Percentiles rank a stretch among this genome's conserved stretches.
Evolutionary conservation across 2,329 filamentous ascomycete genomes (phyloP).

Genomic region (Nectriaceae sp.): DNA sequence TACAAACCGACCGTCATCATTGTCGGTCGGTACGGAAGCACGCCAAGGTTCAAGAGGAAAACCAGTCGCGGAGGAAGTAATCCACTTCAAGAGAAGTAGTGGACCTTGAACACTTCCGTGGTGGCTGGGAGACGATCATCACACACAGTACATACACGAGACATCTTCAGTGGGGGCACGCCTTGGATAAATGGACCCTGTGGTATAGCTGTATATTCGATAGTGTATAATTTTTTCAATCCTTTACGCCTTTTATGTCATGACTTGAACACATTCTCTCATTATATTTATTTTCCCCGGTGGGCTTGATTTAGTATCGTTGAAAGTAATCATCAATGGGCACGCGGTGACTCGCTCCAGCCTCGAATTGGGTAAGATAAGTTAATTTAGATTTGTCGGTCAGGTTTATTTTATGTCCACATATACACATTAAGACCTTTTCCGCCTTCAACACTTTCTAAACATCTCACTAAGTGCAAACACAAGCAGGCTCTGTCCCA

Average conservation of each 20-base stretch:
- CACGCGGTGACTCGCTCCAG: no score
- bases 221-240: slow-evolving; percentile 39
- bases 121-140: slow-evolving; percentile 22
- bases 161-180: slow-evolving; percentile 23
- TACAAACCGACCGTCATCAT: no score
- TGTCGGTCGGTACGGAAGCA: slow-evolving; percentile 17
- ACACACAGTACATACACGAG: slow-evolving; percentile 22
- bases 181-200: slow-evolving; percentile 23
- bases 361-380: no score
- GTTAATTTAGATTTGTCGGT: no score
- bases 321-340: no score
- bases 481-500: no score
- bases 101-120: slow-evolving; percentile 24
- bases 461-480: no score
- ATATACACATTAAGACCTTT: no score
- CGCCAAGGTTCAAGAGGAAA: slow-evolving; percentile 20
- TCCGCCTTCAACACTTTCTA: no score
- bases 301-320: no score
- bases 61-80: background rate
- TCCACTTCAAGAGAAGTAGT: background rate
- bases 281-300: no score
- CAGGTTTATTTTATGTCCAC: no score
- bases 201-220: slow-evolving; percentile 37
- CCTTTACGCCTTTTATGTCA: slow-evolving; percentile 11
- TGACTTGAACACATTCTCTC: slow-evolving; percentile 1